phyloP scores from a whole-genome alignment of 2,329 filamentous ascomycete species.

The Apiospora rasikravindrae region DNA sequence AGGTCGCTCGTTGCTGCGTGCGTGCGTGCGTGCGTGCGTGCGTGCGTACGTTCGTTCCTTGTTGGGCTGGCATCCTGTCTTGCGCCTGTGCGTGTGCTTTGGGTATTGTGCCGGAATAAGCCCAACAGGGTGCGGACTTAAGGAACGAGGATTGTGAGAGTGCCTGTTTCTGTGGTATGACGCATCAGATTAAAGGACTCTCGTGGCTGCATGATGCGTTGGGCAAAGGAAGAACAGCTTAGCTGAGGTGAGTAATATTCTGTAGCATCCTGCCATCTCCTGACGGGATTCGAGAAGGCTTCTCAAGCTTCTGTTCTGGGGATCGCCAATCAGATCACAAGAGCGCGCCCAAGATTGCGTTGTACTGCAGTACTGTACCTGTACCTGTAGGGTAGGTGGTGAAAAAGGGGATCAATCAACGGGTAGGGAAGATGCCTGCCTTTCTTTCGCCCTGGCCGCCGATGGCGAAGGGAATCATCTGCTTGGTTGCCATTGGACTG shows the following conservation, averaged over 20 bases:
- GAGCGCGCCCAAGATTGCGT: not conserved
- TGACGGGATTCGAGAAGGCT: conserved; percentile 7
- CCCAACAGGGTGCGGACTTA: not conserved
- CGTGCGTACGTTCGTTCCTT: not conserved
- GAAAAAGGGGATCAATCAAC: not conserved
- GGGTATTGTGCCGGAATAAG: not conserved
- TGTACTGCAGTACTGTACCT: not conserved
- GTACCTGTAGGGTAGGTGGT: not conserved
- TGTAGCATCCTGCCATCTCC: not conserved
- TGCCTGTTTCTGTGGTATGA: not conserved
- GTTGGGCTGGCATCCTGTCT: not conserved
- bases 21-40: no score
- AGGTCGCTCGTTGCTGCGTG: conserved; percentile 2
- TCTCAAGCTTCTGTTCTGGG: conserved; percentile 1
- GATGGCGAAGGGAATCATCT: not conserved
- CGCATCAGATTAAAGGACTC: conserved; percentile 8
- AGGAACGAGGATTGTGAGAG: not conserved
- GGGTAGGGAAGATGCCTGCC: not conserved
- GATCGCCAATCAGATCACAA: not conserved
- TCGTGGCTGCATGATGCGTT: conserved; percentile 7
- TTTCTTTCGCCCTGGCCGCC: conserved; percentile 3
- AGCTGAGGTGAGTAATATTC: conserved; percentile 4
- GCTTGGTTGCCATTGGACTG: conserved; percentile 8
- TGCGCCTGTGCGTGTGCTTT: no score
- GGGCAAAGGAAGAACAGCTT: not conserved